Conservation (phyloP, 1,284 basidiomycete species). For the Pterulicium gracile region DNA sequence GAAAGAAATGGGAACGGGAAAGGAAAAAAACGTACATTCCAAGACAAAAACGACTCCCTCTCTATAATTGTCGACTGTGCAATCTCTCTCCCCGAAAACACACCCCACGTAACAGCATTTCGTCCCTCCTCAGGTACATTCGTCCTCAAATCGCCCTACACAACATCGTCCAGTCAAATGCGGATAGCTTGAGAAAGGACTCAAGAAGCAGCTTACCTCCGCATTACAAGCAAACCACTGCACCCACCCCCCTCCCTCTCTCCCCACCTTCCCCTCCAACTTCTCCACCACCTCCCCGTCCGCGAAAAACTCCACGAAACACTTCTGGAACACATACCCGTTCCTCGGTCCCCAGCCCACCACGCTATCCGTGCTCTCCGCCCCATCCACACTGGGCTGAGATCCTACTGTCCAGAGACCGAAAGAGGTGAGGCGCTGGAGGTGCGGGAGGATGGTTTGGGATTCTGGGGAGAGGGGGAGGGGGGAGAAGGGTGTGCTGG, state of each 20-base stretch:
- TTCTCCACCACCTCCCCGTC: slow-evolving; percentile 48
- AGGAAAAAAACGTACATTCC: slow-evolving; percentile 61
- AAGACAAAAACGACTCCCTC: slow-evolving; percentile 80
- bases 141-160: slow-evolving; percentile 70
- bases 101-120: slow-evolving; percentile 98
- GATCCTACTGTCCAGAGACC: slow-evolving; percentile 97
- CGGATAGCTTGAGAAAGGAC: background rate
- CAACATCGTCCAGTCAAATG: background rate
- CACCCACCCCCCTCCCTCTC: slow-evolving; percentile 52
- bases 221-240: slow-evolving; percentile 83
- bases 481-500: slow-evolving; percentile 86
- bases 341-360: slow-evolving; percentile 90
- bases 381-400: slow-evolving; percentile 88
- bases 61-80: slow-evolving; percentile 97
- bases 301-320: slow-evolving; percentile 96
- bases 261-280: slow-evolving; percentile 49
- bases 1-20: too few species aligned
- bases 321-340: slow-evolving; percentile 96
- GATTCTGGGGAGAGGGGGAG: slow-evolving; percentile 83
- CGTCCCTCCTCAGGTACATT: slow-evolving; percentile 75
- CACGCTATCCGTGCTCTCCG: slow-evolving; percentile 58
- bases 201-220: slow-evolving; percentile 38
- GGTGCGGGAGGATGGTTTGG: slow-evolving; percentile 65
- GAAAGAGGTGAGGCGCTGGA: slow-evolving; percentile 65
- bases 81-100: slow-evolving; percentile 95